Evolutionary conservation across 1,284 basidiomycete species (phyloP).

Genomic region (Austropuccinia psidii): DNA sequence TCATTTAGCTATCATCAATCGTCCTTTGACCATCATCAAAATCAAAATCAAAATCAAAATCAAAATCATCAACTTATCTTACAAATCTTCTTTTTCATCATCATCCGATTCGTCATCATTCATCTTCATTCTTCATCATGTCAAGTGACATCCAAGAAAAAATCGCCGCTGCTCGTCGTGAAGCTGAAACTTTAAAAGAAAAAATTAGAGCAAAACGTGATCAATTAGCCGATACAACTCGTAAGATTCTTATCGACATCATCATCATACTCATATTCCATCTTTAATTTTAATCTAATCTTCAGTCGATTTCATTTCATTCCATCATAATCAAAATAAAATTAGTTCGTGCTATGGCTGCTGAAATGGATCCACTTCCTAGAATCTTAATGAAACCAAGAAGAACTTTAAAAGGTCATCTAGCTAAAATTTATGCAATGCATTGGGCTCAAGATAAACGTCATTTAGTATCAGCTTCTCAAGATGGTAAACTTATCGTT

Average conservation of each 20-base stretch:
- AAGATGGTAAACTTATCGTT: constrained; percentile 98
- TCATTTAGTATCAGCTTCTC: constrained; percentile 95
- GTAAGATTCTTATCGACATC: constrained; percentile 55
- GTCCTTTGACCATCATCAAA: no score
- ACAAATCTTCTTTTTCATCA: no score
- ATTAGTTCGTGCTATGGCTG: constrained; percentile 86
- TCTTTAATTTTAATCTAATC: no score
- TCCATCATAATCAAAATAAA: not conserved
- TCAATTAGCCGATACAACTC: constrained; percentile 87
- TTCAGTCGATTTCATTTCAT: no score
- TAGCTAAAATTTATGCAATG: constrained; percentile 99
- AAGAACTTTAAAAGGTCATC: constrained; percentile 87
- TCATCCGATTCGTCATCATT: not conserved
- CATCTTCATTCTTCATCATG: not conserved
- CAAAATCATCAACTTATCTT: no score
- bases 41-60: no score
- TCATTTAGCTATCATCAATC: no score
- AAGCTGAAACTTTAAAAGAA: constrained; percentile 93
- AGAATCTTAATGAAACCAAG: constrained; percentile 92
- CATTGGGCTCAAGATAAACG: constrained; percentile 96
- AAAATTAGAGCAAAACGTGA: constrained; percentile 91
- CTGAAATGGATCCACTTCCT: constrained; percentile 86
- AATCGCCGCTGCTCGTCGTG: constrained; percentile 89
- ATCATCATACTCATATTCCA: no score
- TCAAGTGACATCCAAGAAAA: constrained; percentile 49